Evolutionary conservation across 2,329 filamentous ascomycete species (phyloP).

Genomic region (Zalaria obscura): DNA sequence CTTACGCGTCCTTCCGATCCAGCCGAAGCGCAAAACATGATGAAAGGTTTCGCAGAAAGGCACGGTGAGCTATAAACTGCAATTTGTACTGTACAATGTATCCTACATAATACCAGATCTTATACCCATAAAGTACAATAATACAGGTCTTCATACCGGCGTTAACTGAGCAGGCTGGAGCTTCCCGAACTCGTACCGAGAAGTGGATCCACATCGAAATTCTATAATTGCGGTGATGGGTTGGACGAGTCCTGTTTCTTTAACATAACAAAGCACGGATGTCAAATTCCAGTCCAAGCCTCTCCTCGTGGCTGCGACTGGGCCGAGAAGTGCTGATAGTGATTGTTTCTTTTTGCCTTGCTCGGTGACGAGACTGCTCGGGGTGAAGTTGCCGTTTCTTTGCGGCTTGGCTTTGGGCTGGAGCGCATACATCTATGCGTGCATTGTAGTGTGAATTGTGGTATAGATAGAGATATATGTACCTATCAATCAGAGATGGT

Average conservation of each 20-base stretch:
- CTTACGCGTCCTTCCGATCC: conserved; percentile 22
- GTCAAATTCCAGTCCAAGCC: conserved; percentile 97
- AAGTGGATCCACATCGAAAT: neutral
- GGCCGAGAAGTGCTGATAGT: conserved; percentile 98
- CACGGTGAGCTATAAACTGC: conserved; percentile 14
- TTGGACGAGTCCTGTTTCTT: neutral
- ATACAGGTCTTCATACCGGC: neutral
- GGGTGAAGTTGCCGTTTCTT: neutral
- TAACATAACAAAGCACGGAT: conserved; percentile 60
- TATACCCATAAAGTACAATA: neutral
- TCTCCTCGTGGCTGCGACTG: conserved; percentile 70
- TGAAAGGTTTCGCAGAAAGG: conserved; percentile 4
- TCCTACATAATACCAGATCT: neutral
- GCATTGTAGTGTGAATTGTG: no score
- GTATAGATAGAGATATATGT: no score
- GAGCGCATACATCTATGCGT: conserved; percentile 9
- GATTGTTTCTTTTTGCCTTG: conserved; percentile 11
- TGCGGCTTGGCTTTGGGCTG: conserved; percentile 7
- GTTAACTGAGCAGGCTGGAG: no score
- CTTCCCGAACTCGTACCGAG: neutral
- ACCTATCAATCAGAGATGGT: no score
- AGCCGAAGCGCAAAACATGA: conserved; percentile 7
- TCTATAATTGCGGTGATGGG: no score
- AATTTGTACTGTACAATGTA: neutral
- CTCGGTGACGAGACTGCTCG: conserved; percentile 11